A percentile compares a stretch with the other conserved stretches of the same genome.
These are phyloP conservation scores for Aquilaria sinensis DNA, from an alignment of 345 rosid species.

Conservation along the genomic window DNA sequence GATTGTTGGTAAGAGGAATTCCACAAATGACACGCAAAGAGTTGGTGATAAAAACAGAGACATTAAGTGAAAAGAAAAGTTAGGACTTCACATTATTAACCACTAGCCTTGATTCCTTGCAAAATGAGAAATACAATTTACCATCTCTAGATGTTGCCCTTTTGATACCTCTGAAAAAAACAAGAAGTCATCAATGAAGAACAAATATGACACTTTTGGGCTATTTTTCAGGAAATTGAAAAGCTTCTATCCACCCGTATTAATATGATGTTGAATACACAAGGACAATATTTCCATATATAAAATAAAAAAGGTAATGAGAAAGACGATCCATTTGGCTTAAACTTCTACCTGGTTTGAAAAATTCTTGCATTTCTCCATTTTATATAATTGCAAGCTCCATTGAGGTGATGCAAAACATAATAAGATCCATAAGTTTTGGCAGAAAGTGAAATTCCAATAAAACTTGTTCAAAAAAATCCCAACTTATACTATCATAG, in stretches of 20 bases:
- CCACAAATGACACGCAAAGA: neutral
- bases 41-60: neutral
- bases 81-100: neutral
- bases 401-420: neutral
- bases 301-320: neutral
- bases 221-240: neutral
- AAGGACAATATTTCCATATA: neutral
- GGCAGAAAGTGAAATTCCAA: neutral
- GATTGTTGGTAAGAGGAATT: neutral
- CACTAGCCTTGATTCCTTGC: neutral
- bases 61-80: neutral
- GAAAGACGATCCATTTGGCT: neutral
- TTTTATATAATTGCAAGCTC: neutral
- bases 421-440: neutral
- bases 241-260: neutral
- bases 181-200: neutral
- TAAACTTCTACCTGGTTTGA: neutral
- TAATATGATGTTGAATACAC: neutral
- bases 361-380: neutral
- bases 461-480: neutral
- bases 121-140: no score
- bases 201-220: neutral
- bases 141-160: neutral
- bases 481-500: neutral
- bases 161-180: neutral